Evolutionary conservation across 805 yeast genomes (phyloP), one percentile per base, ranked within the genome.

Genomic region (Ogataea paraovalis): DNA sequence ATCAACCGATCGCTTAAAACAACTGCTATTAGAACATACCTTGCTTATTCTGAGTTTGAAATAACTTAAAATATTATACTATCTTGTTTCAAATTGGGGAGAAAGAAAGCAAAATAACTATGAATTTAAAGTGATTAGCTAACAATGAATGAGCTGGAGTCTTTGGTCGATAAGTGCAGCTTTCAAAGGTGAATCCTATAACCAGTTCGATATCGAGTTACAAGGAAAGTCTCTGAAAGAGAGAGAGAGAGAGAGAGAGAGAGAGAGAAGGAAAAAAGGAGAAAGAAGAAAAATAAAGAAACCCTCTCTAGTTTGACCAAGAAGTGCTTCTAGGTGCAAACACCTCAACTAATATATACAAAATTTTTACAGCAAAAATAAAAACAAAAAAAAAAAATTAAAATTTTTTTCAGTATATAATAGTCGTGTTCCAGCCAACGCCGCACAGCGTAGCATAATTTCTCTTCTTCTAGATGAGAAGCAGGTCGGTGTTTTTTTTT

Each of bases 211-310:
- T 40, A 39, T 51, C 47, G 47, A 56, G 53, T 46, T 48, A 48
- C 58, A 65, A 64, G 62, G 53, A 60, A 54, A 53, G 61, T 57
- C 65, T 53, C 55, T 65, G 55, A 60, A 66, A 62, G 70, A 71
- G 72, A 67, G 67, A 61, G 66, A 60, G 66, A 60, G 64, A 59
- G 66, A 59, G 61, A 56, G 56, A 56, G 59, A 53, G 56, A 54
- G 59, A 60, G 58, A 53, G 54, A 54, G 54, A 60, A 57, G 52
- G 54, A 54, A 54, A 58, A 54, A 38, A 44, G 42, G 37, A 23
- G 28, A 50, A 37, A 30, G 42, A 49, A 25, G 48, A 38, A 38
- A 44, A 44, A 49, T 34, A 47, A 36, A 28, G 32, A 40, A 30
- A 30, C 34, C 12, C 16, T 30, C 16, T 30, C 34, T 10, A 30